Evolutionary conservation across 1,284 basidiomycete genomes (phyloP), one percentile per base, ranked within the genome.

Genomic region (Sanghuangporus sanghuang): DNA sequence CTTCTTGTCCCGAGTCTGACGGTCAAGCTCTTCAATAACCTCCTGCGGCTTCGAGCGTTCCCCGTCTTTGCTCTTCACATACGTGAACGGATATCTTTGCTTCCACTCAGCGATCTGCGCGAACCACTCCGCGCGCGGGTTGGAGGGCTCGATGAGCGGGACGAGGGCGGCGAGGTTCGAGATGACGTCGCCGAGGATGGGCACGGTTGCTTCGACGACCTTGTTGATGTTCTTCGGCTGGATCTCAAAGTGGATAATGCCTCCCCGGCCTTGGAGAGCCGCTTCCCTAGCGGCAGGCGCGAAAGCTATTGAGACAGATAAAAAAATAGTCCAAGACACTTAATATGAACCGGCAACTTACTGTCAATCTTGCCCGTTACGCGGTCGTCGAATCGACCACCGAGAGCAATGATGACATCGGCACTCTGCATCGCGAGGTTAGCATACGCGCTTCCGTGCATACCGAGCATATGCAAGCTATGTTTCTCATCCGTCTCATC

Each of bases 171-270:
- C 85, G 67, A 99, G 78, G 74, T 94, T 96, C 57, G 88, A 78
- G 32, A 92, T 84, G 62, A 98, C 96, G 73, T 99, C 96, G 59
- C 96, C 96, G 59, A 98, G 85, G 69, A 99, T 84, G 59, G 97
- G 93, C 66, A 98, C 92, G 57, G 92, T 89, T 32, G 97, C 95
- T 69, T 99, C 89, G 60, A 99, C 87, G 66, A 99, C 95, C 79
- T 99, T 99, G 86, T 99, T 99, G 78, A 99, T 86, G 80, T 99
- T 99, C 83, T 99, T 98, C 57, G 96, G 94, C 80, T 90, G 90
- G 70, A 99, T 95, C 80, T 99, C 97, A 73, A 98, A 98, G 79
- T 99, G 96, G 72, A 99, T 96, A 79, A 99, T 98, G 61, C 96
- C 97, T 35, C 97, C 96, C 1, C 86, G 85, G 59, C 95, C 93